Conservation (phyloP, 805 yeast species). For the Kurtzmaniella fragi region DNA sequence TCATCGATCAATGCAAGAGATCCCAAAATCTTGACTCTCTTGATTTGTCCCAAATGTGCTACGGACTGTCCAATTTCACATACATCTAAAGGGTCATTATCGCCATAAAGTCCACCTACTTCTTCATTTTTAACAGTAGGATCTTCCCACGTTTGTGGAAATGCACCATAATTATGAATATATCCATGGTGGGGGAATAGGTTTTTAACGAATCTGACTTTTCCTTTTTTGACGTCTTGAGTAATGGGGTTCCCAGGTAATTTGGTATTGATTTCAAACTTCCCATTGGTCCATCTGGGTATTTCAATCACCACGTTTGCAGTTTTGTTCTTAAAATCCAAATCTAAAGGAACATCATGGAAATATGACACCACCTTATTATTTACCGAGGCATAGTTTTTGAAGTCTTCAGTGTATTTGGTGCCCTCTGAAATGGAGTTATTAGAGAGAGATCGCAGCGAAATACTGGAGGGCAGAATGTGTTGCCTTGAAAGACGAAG, state of each 20-base stretch:
- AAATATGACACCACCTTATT: conserved; percentile 54
- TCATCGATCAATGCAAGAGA: conserved; percentile 92
- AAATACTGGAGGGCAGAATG: neutral
- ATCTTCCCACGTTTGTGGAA: conserved; percentile 93
- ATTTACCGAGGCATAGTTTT: conserved; percentile 39
- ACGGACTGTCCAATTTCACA: conserved; percentile 81
- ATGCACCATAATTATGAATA: conserved; percentile 97
- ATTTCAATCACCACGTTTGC: conserved; percentile 46
- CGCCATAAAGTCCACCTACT: conserved; percentile 35
- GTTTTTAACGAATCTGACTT: conserved; percentile 92
- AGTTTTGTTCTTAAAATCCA: conserved; percentile 32
- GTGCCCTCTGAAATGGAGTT: conserved; percentile 18
- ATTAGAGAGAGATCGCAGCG: too few species aligned
- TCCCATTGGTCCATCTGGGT: conserved; percentile 74
- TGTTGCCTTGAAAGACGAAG: neutral
- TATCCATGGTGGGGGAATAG: conserved; percentile 99
- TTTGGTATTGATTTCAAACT: conserved; percentile 67
- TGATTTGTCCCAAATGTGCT: conserved; percentile 65
- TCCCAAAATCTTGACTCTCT: conserved; percentile 89
- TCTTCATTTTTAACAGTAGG: conserved; percentile 42
- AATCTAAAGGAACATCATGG: conserved; percentile 64
- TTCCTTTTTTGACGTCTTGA: conserved; percentile 94
- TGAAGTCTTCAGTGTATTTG: conserved; percentile 31
- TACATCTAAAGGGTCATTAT: conserved; percentile 51
- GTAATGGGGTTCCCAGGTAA: conserved; percentile 66